phyloP scores from a whole-genome alignment of 129 eudicot genomes.

The carrot (Daucus carota) region DNA sequence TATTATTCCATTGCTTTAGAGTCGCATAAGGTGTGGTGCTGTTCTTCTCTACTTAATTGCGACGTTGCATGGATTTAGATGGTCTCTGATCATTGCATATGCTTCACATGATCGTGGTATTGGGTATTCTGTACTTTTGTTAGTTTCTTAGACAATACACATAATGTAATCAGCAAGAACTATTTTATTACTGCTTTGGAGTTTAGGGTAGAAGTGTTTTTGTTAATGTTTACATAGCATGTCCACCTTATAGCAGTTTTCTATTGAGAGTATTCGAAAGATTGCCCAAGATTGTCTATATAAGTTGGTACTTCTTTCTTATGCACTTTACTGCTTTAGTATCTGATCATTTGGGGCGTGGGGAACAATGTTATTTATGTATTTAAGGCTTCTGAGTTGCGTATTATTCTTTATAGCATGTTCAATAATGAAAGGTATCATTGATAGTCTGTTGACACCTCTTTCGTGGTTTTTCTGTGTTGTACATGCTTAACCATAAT shows the following conservation, averaged over 20 bases:
- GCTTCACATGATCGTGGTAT: background rate
- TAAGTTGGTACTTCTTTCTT: background rate
- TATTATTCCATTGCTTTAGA: background rate
- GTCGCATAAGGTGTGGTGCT: background rate
- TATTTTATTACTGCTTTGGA: background rate
- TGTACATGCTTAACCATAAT: background rate
- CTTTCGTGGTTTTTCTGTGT: background rate
- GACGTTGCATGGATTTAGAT: background rate
- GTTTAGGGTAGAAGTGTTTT: background rate
- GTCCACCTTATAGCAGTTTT: background rate
- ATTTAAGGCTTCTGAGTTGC: background rate
- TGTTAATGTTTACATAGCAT: background rate
- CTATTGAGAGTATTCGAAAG: background rate
- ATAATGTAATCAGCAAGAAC: background rate
- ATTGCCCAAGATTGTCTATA: background rate
- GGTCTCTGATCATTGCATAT: background rate
- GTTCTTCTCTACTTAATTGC: background rate
- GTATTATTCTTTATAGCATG: background rate
- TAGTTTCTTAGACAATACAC: background rate
- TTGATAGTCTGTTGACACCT: background rate
- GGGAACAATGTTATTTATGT: background rate
- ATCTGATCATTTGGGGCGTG: background rate
- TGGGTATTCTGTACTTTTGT: background rate
- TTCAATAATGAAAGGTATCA: background rate
- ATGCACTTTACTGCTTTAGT: background rate